Evolutionary conservation across 805 yeast genomes (phyloP).

Genomic region (Wickerhamiella slavikovae): DNA sequence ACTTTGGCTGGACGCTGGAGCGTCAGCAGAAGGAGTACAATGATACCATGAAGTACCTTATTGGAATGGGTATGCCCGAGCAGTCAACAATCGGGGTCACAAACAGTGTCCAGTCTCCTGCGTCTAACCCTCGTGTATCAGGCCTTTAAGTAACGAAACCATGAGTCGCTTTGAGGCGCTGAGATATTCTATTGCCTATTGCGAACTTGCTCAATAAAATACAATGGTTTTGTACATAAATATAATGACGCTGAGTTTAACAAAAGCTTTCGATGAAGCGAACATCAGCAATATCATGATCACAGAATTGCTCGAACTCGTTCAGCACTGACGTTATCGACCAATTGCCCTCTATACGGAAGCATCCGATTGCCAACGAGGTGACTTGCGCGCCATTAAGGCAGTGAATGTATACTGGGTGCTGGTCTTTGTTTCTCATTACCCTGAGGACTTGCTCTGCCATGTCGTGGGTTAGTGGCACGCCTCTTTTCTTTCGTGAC

Average conservation of each 20-base stretch:
- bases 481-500: constrained; percentile 22
- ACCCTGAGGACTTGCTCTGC: constrained; percentile 38
- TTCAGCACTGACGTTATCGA: constrained; percentile 68
- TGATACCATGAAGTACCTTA: constrained; percentile 17
- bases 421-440: constrained; percentile 33
- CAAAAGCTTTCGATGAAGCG: constrained; percentile 68
- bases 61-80: constrained; percentile 20
- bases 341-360: constrained; percentile 73
- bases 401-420: constrained; percentile 73
- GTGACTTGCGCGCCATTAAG: constrained; percentile 79
- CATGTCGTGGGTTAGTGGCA: constrained; percentile 51
- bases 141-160: background rate
- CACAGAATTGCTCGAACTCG: constrained; percentile 61
- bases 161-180: background rate
- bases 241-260: too few relatives aligned
- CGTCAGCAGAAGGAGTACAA: constrained; percentile 32
- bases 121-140: too few relatives aligned
- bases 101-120: too few relatives aligned
- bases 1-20: constrained; percentile 48
- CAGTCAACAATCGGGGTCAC: background rate
- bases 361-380: constrained; percentile 65
- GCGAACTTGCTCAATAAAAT: background rate
- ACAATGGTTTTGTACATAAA: background rate
- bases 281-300: constrained; percentile 65
- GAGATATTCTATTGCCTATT: background rate